Evolutionary conservation across 108 stramenopile species (phyloP).

Genomic region (Fistulifera pelliculosa): DNA sequence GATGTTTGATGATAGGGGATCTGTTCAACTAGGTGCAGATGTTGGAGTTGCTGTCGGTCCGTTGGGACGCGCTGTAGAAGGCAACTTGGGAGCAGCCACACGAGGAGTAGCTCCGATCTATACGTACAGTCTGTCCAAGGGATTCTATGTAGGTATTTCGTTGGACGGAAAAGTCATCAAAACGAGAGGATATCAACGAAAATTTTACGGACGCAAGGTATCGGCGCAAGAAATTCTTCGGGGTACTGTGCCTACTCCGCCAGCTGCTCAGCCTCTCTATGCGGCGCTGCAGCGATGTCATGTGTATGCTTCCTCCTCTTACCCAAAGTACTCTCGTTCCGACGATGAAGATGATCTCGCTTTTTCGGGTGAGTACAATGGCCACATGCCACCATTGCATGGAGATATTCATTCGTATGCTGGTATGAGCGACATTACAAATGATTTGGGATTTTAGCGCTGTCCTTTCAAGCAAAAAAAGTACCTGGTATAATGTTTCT

Average conservation of each 20-base stretch:
- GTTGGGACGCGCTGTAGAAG: conserved; percentile 83
- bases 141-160: conserved; percentile 90
- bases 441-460: conserved; percentile 8
- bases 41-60: conserved; percentile 92
- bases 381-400: conserved; percentile 19
- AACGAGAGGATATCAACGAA: conserved; percentile 86
- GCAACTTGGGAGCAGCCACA: conserved; percentile 61
- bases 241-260: conserved; percentile 64
- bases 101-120: conserved; percentile 77
- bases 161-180: conserved; percentile 85
- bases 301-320: conserved; percentile 49
- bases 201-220: conserved; percentile 86
- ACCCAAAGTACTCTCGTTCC: neutral
- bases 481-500: too few species aligned
- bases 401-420: conserved; percentile 29
- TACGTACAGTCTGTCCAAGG: conserved; percentile 87
- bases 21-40: conserved; percentile 90
- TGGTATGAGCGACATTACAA: conserved; percentile 39
- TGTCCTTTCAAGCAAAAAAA: too few species aligned
- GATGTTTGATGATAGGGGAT: conserved; percentile 57
- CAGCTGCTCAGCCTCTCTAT: conserved; percentile 84
- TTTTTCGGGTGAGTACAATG: neutral
- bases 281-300: conserved; percentile 78
- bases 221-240: conserved; percentile 49
- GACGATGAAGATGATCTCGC: neutral